A percentile compares a stretch with the other conserved stretches of the same genome.
phyloP scores from a whole-genome alignment of 2,329 filamentous ascomycete genomes.

The Cladosporium sp. region DNA sequence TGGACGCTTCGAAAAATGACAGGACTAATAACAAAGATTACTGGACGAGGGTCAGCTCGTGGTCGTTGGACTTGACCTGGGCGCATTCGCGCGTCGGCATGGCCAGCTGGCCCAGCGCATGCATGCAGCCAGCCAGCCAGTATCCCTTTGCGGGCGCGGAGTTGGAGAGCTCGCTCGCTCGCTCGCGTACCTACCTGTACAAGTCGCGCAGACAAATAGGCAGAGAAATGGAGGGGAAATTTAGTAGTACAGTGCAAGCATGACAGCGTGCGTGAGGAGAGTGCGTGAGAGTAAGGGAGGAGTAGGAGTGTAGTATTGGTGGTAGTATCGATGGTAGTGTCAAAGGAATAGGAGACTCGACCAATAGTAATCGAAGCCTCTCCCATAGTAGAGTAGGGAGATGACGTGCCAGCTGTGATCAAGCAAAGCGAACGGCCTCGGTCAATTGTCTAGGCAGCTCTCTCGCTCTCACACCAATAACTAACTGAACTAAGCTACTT shows the following conservation, averaged over 20 bases:
- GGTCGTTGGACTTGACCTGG: neutral
- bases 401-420: no score
- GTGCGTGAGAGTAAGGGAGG: neutral
- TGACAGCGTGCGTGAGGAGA: neutral
- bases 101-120: conserved; percentile 5
- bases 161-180: neutral
- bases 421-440: no score
- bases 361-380: no score
- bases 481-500: no score
- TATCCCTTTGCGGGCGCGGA: conserved; percentile 6
- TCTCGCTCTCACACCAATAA: no score
- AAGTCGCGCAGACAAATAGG: neutral
- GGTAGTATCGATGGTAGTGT: no score
- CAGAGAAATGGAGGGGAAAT: neutral
- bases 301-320: no score
- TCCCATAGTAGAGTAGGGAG: no score
- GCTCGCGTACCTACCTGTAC: conserved; percentile 8
- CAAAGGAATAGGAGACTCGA: no score
- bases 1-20: neutral
- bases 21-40: conserved; percentile 1
- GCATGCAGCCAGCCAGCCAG: no score
- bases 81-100: neutral
- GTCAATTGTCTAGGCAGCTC: no score
- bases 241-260: conserved; percentile 9
- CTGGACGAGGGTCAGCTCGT: conserved; percentile 9